A percentile compares a stretch with the other conserved stretches of the same genome.
Evolutionary conservation across 2,329 filamentous ascomycete species (phyloP).

Genomic region (Aspergillus glaucus): DNA sequence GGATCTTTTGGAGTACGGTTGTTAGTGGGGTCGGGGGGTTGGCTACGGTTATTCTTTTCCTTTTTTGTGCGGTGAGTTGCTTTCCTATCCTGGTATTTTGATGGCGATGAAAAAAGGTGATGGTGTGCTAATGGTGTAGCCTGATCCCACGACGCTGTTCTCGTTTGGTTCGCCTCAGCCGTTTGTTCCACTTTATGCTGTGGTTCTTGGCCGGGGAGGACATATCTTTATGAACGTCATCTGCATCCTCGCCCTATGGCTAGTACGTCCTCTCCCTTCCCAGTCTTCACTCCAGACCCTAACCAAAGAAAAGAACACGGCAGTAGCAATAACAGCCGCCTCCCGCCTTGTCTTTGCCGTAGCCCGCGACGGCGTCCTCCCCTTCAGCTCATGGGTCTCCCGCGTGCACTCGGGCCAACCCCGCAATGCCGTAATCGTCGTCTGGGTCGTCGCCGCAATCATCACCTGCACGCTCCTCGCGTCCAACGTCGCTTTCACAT

Average conservation of each 20-base stretch:
- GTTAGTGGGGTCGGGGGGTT: slow-evolving; percentile 53
- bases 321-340: slow-evolving; percentile 53
- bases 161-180: slow-evolving; percentile 51
- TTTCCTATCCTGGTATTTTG: too few species aligned
- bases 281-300: not conserved
- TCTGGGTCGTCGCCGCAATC: slow-evolving; percentile 49
- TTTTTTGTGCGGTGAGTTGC: slow-evolving; percentile 49
- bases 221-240: slow-evolving; percentile 59
- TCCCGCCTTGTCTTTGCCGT: slow-evolving; percentile 59
- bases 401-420: slow-evolving; percentile 52
- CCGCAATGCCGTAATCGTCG: slow-evolving; percentile 54
- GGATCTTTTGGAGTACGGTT: slow-evolving; percentile 57
- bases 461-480: slow-evolving; percentile 56
- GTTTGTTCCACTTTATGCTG: slow-evolving; percentile 54
- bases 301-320: slow-evolving; percentile 44
- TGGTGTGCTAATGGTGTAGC: slow-evolving; percentile 18
- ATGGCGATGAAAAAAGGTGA: too few species aligned
- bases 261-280: slow-evolving; percentile 34
- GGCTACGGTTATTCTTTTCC: slow-evolving; percentile 51
- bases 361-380: slow-evolving; percentile 55
- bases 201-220: slow-evolving; percentile 49
- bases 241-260: slow-evolving; percentile 46
- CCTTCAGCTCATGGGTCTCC: slow-evolving; percentile 54
- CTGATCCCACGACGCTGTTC: slow-evolving; percentile 48
- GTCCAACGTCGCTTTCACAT: slow-evolving; percentile 49